These are phyloP conservation scores for Parietichytrium sp. DNA, from an alignment of 108 stramenopile genomes.

Conservation along the genomic window DNA sequence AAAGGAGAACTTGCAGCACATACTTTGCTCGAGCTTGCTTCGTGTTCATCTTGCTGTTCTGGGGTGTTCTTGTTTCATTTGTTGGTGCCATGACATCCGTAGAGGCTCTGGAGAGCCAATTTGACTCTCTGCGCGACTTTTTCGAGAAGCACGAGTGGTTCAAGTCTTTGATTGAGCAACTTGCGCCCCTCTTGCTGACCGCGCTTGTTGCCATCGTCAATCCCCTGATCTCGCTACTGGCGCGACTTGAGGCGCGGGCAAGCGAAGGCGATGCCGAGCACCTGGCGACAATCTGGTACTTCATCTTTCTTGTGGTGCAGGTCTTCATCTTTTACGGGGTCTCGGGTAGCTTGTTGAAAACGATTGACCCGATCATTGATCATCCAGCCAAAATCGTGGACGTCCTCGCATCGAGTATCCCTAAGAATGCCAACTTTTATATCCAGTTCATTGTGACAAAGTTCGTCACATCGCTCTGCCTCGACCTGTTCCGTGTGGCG, in stretches of 20 bases:
- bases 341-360: neutral
- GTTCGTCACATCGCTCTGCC: slow-evolving; percentile 6
- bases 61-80: slow-evolving; percentile 5
- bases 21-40: slow-evolving; percentile 9
- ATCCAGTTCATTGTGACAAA: neutral
- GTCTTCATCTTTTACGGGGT: slow-evolving; percentile 38
- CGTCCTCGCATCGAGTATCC: neutral
- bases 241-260: neutral
- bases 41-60: neutral
- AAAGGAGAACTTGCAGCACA: neutral
- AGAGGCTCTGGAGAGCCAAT: neutral
- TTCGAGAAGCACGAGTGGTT: neutral
- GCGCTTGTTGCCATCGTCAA: slow-evolving; percentile 1
- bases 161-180: neutral
- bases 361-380: neutral
- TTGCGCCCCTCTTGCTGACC: slow-evolving; percentile 5
- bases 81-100: slow-evolving; percentile 19
- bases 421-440: neutral
- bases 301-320: slow-evolving; percentile 17
- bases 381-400: neutral
- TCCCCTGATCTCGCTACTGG: neutral
- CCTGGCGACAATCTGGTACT: slow-evolving; percentile 33
- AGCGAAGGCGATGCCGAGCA: slow-evolving; percentile 11
- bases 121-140: neutral
- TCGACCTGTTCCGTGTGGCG: slow-evolving; percentile 1